These are phyloP conservation scores for Suillus discolor DNA, from an alignment of 768 basidiomycete genomes.

Conservation along the genomic window DNA sequence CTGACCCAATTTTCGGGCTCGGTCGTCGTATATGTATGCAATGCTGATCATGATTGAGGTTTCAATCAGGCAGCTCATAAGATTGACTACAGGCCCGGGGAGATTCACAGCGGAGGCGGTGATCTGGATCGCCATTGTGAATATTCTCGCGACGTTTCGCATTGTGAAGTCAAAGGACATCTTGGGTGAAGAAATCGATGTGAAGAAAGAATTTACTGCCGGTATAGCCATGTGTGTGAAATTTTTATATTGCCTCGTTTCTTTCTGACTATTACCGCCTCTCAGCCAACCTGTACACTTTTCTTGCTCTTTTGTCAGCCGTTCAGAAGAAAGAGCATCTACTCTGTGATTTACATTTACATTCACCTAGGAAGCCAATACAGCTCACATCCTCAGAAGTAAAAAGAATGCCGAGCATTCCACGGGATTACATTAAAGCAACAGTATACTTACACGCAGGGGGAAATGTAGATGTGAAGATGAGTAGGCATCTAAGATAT, in stretches of 20 bases:
- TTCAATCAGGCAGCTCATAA: background rate
- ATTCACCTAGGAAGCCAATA: background rate
- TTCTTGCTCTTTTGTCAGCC: slow-evolving; percentile 24
- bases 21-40: slow-evolving; percentile 28
- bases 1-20: slow-evolving; percentile 28
- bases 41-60: background rate
- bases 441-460: background rate
- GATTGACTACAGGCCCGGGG: slow-evolving; percentile 20
- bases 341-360: background rate
- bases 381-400: background rate
- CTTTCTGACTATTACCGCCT: background rate
- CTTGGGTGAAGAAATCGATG: slow-evolving; percentile 22
- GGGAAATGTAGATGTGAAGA: background rate
- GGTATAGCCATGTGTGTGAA: slow-evolving; percentile 24
- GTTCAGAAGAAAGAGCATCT: slow-evolving; percentile 14
- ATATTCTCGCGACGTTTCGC: slow-evolving; percentile 24
- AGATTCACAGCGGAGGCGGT: slow-evolving; percentile 25
- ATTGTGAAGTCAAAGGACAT: slow-evolving; percentile 26
- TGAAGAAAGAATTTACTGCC: slow-evolving; percentile 25
- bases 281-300: slow-evolving; percentile 25
- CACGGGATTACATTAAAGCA: background rate
- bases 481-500: slow-evolving; percentile 53
- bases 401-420: background rate
- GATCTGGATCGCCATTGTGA: slow-evolving; percentile 24
- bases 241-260: background rate